Evolutionary conservation across 176 grass and related monocot genomes (phyloP).

Genomic region (Lolium rigidum): DNA sequence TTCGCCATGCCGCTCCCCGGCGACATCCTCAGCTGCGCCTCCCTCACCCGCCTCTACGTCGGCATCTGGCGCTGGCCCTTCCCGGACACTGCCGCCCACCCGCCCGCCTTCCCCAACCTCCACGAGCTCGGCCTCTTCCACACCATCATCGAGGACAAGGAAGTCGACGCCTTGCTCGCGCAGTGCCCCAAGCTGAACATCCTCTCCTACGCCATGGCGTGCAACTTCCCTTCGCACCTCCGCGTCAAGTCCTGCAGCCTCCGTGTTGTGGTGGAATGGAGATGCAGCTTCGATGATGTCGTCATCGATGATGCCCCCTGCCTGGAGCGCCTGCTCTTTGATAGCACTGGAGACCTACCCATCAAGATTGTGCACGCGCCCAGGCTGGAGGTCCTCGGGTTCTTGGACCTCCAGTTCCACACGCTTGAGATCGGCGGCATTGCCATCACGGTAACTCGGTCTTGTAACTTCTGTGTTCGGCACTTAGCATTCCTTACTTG

Average conservation of each 20-base stretch:
- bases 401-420: conserved; percentile 39
- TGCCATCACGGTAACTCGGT: conserved; percentile 33
- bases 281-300: not conserved
- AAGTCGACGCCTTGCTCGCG: conserved; percentile 21
- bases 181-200: conserved; percentile 22
- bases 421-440: conserved; percentile 38
- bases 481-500: conserved; percentile 2
- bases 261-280: conserved; percentile 31
- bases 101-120: conserved; percentile 8
- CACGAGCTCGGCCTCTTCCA: conserved; percentile 11
- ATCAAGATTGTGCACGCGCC: conserved; percentile 35
- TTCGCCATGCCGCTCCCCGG: conserved; percentile 1
- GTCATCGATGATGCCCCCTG: conserved; percentile 33
- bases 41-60: conserved; percentile 20
- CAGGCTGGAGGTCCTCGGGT: conserved; percentile 41
- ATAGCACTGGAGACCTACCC: not conserved
- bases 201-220: conserved; percentile 34
- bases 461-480: not conserved
- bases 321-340: conserved; percentile 35
- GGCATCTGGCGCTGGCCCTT: not conserved
- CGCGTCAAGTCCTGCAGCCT: conserved; percentile 29
- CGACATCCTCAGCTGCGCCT: not conserved
- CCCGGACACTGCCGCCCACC: not conserved
- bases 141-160: conserved; percentile 1
- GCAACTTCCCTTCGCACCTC: not conserved